Evolutionary conservation across 2,329 filamentous ascomycete genomes (phyloP), one percentile per base, ranked within the genome.

Genomic region (Colletotrichum tamarilloi): DNA sequence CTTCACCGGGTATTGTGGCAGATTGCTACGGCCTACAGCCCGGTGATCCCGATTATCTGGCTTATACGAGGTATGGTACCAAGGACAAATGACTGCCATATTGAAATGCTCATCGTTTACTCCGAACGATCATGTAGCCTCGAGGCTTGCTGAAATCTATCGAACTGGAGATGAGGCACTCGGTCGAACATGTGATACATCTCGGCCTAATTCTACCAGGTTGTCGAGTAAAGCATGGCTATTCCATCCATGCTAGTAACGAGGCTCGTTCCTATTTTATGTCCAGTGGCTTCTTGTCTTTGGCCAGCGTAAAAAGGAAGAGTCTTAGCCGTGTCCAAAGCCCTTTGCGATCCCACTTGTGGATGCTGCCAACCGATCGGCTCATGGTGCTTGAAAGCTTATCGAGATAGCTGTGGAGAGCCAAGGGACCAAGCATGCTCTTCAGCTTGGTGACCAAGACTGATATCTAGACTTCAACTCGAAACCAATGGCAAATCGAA

Each of bases 361-460:
- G 62, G 52, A 30, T 56, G 52, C 62, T 35, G 52, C 32, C 62
- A 65, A 26, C 62, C 22, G 52, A 57, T 65, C 62, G 52, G 19
- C 62, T 30, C 62, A 46, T 65, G 62, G 52, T 11, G 19, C 49
- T 42, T 19, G 49, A 57, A 65, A 42, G 62, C 62, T 65, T 65
- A 30, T 56, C 32, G 32, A 52, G 11, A n/a, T 22, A 22, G 62
- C 49, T 42, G 52, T 65, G 32, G 32, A 19, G 32, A 42, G 32
- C 32, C 62, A 65, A 65, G 53, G 22, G 14, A 22, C 11, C 62
- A 64, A 55, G 60, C 46, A 52, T 19, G 28, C 22, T 52, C 35
- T 9, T 42, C 22, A 28, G 32, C 49, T 26, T 52, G 24, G 62
- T 38, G 60, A 22, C 22, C 46, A 38, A 58, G 60, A 38, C 24